Base-by-base conservation (phyloP, 192 early-diverging fungal genomes). In the Linnemannia exigua region DNA sequence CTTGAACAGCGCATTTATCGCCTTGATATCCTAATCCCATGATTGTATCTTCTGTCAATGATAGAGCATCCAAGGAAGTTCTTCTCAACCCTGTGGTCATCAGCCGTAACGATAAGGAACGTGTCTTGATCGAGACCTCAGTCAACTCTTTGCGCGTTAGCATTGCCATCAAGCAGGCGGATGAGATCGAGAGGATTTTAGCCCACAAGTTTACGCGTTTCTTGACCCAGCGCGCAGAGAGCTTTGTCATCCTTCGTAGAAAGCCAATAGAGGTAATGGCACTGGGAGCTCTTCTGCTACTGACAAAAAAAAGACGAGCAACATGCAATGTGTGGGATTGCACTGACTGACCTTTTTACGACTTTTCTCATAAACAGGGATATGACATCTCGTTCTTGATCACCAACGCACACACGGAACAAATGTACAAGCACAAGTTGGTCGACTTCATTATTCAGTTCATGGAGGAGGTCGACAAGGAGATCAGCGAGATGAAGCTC, bases 391-490 rank as follows among this genome's bases (percentile, higher is more conserved):
- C 93, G 66, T 99, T 99, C 91, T 84, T 99, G 77, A 94, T 99
- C 68, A 99, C 98, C 72, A 98, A 99, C 91, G 92, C 94, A 90
- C 98, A 99, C 80, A 97, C 97, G 5, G 98, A 99, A 88, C 96
- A 96, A 87, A 98, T 99, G 98, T 97, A 93, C 88, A 98, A 98
- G 92, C 97, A 99, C 92, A 99, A 99, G 89, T 89, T 99, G 81
- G 98, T 99, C 16, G 98, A 99, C 90, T 99, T 99, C 88, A 97
- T 98, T 81, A 95, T 99, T 71, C 95, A 98, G 90, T 99, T 99
- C 84, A 99, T 99, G 98, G 98, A 99, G 87, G 98, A 98, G 77
- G 98, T 99, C 25, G 98, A 99, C 89, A 98, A 97, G 91, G 98
- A 99, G 86, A 99, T 99, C 81, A 97, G 95, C 83, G 97, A 98